A percentile compares a stretch with the other conserved stretches of the same genome.
Evolutionary conservation across 257 asterid genomes (phyloP).

Genomic region (Datura wrightii): DNA sequence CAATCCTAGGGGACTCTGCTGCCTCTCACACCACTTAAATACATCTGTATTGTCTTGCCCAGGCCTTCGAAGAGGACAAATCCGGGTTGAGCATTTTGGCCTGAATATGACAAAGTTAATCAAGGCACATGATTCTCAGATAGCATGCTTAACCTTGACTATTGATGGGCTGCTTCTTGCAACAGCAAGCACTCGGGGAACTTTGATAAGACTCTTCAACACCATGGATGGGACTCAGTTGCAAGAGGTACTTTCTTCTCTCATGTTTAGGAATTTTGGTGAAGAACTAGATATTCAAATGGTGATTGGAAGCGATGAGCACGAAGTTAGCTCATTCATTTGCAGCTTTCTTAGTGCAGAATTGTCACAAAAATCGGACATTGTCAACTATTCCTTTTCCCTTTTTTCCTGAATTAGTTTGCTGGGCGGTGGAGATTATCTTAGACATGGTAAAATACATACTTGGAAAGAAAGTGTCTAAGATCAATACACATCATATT

Average conservation of each 20-base stretch:
- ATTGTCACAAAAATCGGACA: background rate
- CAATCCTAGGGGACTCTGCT: conserved; percentile 90
- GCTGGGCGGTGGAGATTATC: background rate
- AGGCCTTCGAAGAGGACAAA: conserved; percentile 81
- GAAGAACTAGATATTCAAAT: conserved; percentile 18
- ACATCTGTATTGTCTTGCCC: conserved; percentile 89
- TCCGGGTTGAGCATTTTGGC: conserved; percentile 96
- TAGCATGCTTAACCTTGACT: conserved; percentile 82
- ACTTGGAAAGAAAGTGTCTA: background rate
- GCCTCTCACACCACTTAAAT: conserved; percentile 78
- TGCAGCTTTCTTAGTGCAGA: background rate
- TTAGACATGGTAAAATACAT: conserved; percentile 3
- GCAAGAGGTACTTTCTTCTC: conserved; percentile 75
- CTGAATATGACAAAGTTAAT: conserved; percentile 73
- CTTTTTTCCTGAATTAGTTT: background rate
- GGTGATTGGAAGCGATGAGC: conserved; percentile 13
- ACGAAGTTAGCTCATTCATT: conserved; percentile 19
- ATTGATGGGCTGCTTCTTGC: conserved; percentile 95
- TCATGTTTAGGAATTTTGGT: background rate
- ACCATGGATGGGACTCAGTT: conserved; percentile 91
- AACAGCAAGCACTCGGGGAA: conserved; percentile 89
- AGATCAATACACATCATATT: background rate
- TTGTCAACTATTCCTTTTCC: background rate
- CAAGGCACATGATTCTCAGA: conserved; percentile 84
- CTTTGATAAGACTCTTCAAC: conserved; percentile 91